Percentiles rank a stretch among this genome's conserved stretches.
These are phyloP conservation scores for Agrocybe pediades DNA, from an alignment of 768 basidiomycete species.

Conservation along the genomic window DNA sequence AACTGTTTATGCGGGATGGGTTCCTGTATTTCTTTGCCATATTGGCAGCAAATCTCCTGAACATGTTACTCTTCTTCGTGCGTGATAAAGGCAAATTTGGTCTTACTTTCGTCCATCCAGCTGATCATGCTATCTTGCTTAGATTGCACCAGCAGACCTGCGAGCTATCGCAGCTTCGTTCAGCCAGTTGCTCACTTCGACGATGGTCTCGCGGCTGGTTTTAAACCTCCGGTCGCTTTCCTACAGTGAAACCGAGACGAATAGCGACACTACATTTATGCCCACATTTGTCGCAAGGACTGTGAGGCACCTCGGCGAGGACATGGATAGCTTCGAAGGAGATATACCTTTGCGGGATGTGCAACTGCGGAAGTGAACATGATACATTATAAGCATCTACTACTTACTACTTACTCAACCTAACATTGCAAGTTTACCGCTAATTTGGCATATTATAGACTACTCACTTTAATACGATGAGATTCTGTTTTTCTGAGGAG, in stretches of 20 bases:
- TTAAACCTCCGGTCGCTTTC: constrained; percentile 13
- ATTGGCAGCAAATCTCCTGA: constrained; percentile 19
- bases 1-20: constrained; percentile 20
- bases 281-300: not conserved
- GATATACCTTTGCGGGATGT: not conserved
- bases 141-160: constrained; percentile 1
- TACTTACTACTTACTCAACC: too few relatives aligned
- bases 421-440: too few relatives aligned
- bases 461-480: too few relatives aligned
- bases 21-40: constrained; percentile 20
- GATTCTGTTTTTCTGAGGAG: too few relatives aligned
- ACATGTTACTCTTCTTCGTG: constrained; percentile 20
- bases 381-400: too few relatives aligned
- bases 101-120: not conserved
- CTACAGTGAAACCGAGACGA: not conserved
- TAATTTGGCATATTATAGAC: too few relatives aligned
- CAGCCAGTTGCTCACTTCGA: constrained; percentile 16
- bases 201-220: constrained; percentile 16
- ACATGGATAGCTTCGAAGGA: not conserved
- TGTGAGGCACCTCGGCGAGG: not conserved
- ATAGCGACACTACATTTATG: not conserved
- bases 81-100: not conserved
- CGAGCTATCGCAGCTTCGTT: constrained; percentile 17
- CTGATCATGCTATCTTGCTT: not conserved
- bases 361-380: too few relatives aligned